Conservation (phyloP, 208 protist species). For the Trypanosoma brucei region DNA sequence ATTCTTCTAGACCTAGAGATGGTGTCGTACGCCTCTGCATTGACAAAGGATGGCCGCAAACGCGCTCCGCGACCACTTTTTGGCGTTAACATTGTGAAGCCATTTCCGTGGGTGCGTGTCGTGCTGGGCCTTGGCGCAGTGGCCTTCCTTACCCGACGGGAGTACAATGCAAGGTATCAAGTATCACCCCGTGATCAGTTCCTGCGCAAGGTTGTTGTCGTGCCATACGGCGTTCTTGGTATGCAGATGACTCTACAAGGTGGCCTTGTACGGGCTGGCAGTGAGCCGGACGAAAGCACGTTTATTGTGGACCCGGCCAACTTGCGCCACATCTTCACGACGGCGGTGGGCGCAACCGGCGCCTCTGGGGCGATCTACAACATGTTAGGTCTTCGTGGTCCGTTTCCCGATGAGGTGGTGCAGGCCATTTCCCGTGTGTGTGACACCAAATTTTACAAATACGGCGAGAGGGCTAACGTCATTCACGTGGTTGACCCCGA, state of each 20-base stretch:
- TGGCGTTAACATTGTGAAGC: conserved; percentile 50
- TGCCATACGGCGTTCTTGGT: conserved; percentile 82
- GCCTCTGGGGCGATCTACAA: conserved; percentile 85
- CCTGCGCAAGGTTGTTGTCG: conserved; percentile 63
- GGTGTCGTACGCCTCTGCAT: conserved; percentile 35
- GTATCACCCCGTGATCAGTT: conserved; percentile 70
- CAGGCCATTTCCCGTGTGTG: conserved; percentile 61
- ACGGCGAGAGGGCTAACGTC: conserved; percentile 60
- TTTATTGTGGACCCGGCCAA: conserved; percentile 73
- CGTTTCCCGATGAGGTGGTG: conserved; percentile 66
- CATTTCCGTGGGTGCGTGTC: conserved; percentile 69
- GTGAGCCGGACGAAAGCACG: conserved; percentile 51
- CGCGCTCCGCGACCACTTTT: conserved; percentile 72
- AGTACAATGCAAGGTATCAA: conserved; percentile 28
- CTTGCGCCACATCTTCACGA: conserved; percentile 59
- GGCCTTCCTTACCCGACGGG: conserved; percentile 37
- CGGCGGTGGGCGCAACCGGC: conserved; percentile 42
- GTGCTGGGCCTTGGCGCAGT: conserved; percentile 43
- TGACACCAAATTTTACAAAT: conserved; percentile 69
- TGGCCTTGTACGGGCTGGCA: conserved; percentile 40
- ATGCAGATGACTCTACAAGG: conserved; percentile 73
- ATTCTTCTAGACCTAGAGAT: conserved; percentile 17
- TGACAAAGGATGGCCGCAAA: conserved; percentile 69
- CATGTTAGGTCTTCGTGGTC: conserved; percentile 61
- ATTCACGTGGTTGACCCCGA: conserved; percentile 82